Conservation (phyloP, 2,329 filamentous ascomycete species). For the Rugonectria rugulosa region DNA sequence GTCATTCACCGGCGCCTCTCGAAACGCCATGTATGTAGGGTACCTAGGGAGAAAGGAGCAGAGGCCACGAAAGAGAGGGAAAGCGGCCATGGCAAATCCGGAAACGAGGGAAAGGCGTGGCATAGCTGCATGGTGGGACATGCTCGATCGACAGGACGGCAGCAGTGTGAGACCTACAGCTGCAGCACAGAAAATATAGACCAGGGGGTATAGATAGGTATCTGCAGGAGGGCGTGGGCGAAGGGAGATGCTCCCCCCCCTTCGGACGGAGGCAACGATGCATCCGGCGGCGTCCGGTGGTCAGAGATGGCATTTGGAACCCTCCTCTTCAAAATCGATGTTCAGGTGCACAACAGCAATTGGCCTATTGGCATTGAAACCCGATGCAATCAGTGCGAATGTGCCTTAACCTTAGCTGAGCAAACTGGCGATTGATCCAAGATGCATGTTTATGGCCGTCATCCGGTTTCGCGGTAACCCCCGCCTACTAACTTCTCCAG, state of each 20-base stretch:
- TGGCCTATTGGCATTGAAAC: too few relatives aligned
- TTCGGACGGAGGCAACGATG: background rate
- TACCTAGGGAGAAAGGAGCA: background rate
- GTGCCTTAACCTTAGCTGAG: too few relatives aligned
- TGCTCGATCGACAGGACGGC: too few relatives aligned
- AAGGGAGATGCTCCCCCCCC: background rate
- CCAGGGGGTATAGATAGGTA: too few relatives aligned
- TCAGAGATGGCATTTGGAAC: constrained; percentile 8
- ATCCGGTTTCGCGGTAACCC: background rate
- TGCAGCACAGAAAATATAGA: too few relatives aligned
- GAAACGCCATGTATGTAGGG: background rate
- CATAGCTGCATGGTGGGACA: too few relatives aligned
- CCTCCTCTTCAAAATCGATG: background rate
- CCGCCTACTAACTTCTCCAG: background rate
- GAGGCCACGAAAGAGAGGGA: background rate
- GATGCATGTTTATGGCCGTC: background rate
- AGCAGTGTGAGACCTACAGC: too few relatives aligned
- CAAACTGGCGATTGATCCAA: too few relatives aligned
- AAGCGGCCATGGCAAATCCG: too few relatives aligned
- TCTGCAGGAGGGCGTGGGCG: background rate
- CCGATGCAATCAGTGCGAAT: too few relatives aligned
- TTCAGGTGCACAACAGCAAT: too few relatives aligned
- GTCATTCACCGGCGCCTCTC: background rate
- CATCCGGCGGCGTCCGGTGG: constrained; percentile 11
- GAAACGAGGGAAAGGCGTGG: too few relatives aligned